These are phyloP conservation scores for Candida orba DNA, from an alignment of 805 yeast genomes.

Conservation along the genomic window DNA sequence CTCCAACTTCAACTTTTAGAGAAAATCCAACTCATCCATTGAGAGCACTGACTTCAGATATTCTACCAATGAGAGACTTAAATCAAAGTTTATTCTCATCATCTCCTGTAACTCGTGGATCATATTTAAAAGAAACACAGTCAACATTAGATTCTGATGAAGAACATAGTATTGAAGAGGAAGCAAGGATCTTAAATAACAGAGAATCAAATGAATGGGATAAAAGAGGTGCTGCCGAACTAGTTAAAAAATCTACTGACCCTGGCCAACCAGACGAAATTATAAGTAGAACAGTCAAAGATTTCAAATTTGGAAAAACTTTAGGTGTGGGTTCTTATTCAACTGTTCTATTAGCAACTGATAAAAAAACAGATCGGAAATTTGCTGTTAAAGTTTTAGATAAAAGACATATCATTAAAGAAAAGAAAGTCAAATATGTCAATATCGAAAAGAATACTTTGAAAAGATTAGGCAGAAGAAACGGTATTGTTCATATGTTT, in stretches of 20 bases:
- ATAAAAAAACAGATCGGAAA: constrained; percentile 64
- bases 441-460: constrained; percentile 77
- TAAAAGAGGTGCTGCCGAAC: constrained; percentile 46
- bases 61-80: constrained; percentile 1
- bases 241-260: constrained; percentile 38
- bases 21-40: constrained; percentile 21
- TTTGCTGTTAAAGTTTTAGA: constrained; percentile 75
- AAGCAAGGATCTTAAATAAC: neutral
- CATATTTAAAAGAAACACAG: neutral
- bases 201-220: constrained; percentile 8
- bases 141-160: constrained; percentile 1
- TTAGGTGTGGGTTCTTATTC: constrained; percentile 97
- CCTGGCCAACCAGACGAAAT: constrained; percentile 48
- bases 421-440: constrained; percentile 78
- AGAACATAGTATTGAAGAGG: constrained; percentile 4
- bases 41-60: constrained; percentile 21
- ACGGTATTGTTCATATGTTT: constrained; percentile 60
- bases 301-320: constrained; percentile 80
- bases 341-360: constrained; percentile 82
- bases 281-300: constrained; percentile 57
- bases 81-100: constrained; percentile 6
- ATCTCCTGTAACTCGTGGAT: neutral
- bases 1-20: constrained; percentile 18
- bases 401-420: constrained; percentile 71
- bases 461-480: constrained; percentile 53